Evolutionary conservation across 1,139 yeast genomes (phyloP), one percentile per base, ranked within the genome.

Genomic region (Yamadazyma kanchanaburiensis): DNA sequence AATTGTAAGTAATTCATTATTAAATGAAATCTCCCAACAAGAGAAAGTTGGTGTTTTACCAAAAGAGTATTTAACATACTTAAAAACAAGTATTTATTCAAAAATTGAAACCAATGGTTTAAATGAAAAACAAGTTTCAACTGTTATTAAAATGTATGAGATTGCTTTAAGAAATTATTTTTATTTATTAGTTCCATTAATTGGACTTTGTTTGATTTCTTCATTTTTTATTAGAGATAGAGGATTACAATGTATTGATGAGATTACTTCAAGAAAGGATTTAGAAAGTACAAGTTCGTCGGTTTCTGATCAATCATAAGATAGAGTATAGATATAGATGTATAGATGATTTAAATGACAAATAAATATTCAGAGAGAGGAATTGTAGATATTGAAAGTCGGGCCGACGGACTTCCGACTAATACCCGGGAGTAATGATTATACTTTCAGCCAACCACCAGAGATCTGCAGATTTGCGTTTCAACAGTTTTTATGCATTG

Each of bases 161-260:
- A 36, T 40, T n/a, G 57, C 70, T 1, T 46, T 70, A 25, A 56
- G 53, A 25, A 57, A 59, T 24, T 65, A 66, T 32, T 70, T 60
- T 37, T 60, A 59, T 31, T 51, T 67, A 36, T 46, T 59, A 24
- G 51, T 68, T 25, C 74, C 76, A 6, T 51, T 69, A 30, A 54
- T 67, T 42, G 72, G 57, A 2, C 27, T 63, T 8, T 64, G 74
- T 38, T 51, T 66, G 16, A 15, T 63, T 1, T 44, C 58, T 13
- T 53, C 64, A 3, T 49, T 64, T 13, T 55, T 65, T 26, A 48
- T 69, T 19, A 58, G 50, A 31, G 76, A 70, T 39, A 46, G 53
- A 24, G 77, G 77, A 0, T 53, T 70, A 25, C 60, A 55, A 25
- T 53, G 66, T 28, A 46, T 61, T 26, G 73, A 65, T 32, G 71